These are phyloP conservation scores for Vachellia pachyceras DNA, from an alignment of 306 rosid genomes.

Conservation along the genomic window DNA sequence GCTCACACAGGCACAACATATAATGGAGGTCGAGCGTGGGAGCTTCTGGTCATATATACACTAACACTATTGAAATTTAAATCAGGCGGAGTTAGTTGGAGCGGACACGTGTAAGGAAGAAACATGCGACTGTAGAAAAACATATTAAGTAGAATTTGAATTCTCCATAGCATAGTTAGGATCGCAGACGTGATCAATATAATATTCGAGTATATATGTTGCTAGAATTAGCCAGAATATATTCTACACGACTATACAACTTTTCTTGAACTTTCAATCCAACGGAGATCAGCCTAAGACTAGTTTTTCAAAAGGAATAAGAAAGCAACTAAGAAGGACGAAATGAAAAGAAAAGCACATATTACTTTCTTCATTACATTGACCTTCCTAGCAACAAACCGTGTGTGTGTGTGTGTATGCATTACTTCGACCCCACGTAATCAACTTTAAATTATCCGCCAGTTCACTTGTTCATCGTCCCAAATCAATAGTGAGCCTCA, in stretches of 20 bases:
- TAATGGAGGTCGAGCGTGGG: not conserved
- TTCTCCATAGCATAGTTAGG: not conserved
- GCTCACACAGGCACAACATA: not conserved
- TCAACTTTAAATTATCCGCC: constrained; percentile 3
- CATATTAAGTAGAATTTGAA: not conserved
- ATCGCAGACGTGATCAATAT: too few relatives aligned
- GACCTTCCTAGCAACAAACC: not conserved
- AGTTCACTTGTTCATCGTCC: constrained; percentile 16
- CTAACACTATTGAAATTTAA: too few relatives aligned
- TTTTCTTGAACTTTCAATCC: not conserved
- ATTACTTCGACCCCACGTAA: not conserved
- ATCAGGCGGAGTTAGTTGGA: too few relatives aligned
- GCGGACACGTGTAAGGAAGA: too few relatives aligned
- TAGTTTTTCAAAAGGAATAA: not conserved
- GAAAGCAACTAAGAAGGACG: too few relatives aligned
- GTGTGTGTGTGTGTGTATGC: not conserved
- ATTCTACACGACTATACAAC: not conserved
- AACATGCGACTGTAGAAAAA: too few relatives aligned
- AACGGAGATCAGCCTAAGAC: not conserved
- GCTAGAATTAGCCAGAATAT: not conserved
- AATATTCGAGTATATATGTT: too few relatives aligned
- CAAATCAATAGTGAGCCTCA: not conserved
- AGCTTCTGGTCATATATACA: not conserved
- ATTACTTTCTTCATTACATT: not conserved
- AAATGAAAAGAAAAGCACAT: constrained; percentile 10